Base-by-base conservation (phyloP, 2,329 filamentous ascomycete species). In the Colletotrichum lini region DNA sequence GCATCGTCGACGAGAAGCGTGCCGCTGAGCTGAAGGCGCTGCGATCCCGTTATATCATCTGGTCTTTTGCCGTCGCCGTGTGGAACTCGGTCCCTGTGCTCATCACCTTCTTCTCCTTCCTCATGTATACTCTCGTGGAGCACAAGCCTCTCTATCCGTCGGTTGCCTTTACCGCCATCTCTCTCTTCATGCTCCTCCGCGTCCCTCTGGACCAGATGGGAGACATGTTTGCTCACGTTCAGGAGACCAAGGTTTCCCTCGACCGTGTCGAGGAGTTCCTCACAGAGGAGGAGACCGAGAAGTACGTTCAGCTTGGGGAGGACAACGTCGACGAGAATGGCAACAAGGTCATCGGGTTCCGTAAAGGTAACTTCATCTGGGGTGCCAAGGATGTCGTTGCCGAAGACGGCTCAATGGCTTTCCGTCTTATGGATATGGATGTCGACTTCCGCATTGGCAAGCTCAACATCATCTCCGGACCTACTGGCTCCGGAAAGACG, bases 201-300 rank as follows among this genome's bases (percentile, higher is more conserved):
- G 94, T 98, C 64, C 96, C 96, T 5, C 86, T 99, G 56, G 96
- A 99, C 80, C 96, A 98, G 82, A 88, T 99, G 65, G 96, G 96
- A 61, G 96, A 99, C 81, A 99, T 99, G 96, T 93, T 98, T 78
- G 96, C 96, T 13, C 96, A 98, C 82, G 95, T 99, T 4, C 95
- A 98, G 83, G 96, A 99, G 82, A 94, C 95, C 30, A 97, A 97
- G 83, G 96, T 99, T 23, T 99, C 96, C 0, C 91, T 99, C 62
- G 95, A 98, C 78, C 95, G 96, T 85, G 94, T 99, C 9, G 96
- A 99, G 78, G 93, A 97, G 76, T 99, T 98, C 77, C 82, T 99
- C 52, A 91, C 88, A 68, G 96, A 99, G 79, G 95, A 96, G 9
- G 96, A 99, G 83, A 99, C 96, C 0, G 94, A 97, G 70, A 99